phyloP scores from a whole-genome alignment of 2,329 filamentous ascomycete genomes.

The Aspergillus arachidicola region DNA sequence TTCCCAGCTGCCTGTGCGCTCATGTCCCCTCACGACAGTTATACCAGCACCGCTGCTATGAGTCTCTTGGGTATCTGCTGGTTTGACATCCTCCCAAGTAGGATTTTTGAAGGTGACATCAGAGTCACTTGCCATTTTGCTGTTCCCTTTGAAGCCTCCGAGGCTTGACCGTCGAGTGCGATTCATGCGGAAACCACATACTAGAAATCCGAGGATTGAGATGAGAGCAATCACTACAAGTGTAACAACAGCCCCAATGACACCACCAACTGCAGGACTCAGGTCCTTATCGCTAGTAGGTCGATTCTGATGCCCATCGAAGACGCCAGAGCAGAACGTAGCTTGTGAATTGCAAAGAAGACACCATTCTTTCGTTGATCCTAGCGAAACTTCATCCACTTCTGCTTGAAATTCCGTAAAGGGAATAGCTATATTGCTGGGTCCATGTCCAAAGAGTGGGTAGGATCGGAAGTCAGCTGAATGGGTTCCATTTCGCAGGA shows the following conservation, averaged over 20 bases:
- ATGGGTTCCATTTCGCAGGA: conserved; percentile 59
- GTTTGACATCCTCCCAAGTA: conserved; percentile 43
- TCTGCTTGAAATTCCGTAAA: conserved; percentile 54
- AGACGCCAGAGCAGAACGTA: conserved; percentile 55
- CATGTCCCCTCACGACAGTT: conserved; percentile 45
- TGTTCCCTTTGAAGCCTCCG: conserved; percentile 59
- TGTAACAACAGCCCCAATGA: conserved; percentile 59
- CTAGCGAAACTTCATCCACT: conserved; percentile 48
- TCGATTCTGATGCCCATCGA: conserved; percentile 17
- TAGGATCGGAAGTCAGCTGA: conserved; percentile 42
- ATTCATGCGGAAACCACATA: conserved; percentile 51
- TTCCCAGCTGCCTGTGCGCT: conserved; percentile 62
- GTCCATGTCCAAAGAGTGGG: conserved; percentile 54
- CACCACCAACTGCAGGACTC: conserved; percentile 53
- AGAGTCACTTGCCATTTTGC: conserved; percentile 57
- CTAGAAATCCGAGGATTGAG: conserved; percentile 42
- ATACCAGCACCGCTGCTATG: conserved; percentile 18
- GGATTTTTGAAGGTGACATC: conserved; percentile 51
- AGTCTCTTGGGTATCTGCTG: conserved; percentile 33
- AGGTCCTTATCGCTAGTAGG: conserved; percentile 27
- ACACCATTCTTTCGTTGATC: conserved; percentile 57
- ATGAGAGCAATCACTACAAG: conserved; percentile 50
- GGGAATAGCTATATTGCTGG: conserved; percentile 48
- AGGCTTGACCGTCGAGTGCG: conserved; percentile 43
- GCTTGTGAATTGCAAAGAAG: conserved; percentile 46